Evolutionary conservation across 805 yeast genomes (phyloP).

Genomic region (Blastobotrys parvus): DNA sequence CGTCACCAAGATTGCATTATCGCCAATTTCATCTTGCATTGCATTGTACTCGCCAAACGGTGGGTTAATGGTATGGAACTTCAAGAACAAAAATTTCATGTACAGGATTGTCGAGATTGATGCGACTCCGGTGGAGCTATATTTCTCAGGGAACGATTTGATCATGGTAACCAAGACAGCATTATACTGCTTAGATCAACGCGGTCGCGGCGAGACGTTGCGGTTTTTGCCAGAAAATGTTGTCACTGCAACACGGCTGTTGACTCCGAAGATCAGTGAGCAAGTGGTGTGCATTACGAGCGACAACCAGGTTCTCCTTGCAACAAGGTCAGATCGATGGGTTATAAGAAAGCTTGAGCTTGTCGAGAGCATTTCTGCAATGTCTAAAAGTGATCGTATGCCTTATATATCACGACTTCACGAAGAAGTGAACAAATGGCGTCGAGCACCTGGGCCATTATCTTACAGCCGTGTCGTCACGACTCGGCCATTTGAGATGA

Average conservation of each 20-base stretch:
- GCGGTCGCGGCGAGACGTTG: background rate
- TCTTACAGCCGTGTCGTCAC: slow-evolving; percentile 7
- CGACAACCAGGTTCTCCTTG: slow-evolving; percentile 47
- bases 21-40: slow-evolving; percentile 6
- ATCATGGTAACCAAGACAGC: slow-evolving; percentile 14
- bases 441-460: background rate
- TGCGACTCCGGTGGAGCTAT: slow-evolving; percentile 7
- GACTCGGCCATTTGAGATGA: slow-evolving; percentile 7
- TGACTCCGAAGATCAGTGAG: slow-evolving; percentile 70
- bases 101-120: slow-evolving; percentile 3
- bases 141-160: slow-evolving; percentile 13
- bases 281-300: slow-evolving; percentile 49
- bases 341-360: slow-evolving; percentile 43
- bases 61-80: slow-evolving; percentile 12
- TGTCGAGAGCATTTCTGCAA: slow-evolving; percentile 27
- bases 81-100: slow-evolving; percentile 3
- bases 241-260: slow-evolving; percentile 40
- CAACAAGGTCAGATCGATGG: slow-evolving; percentile 60
- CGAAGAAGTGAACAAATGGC: background rate
- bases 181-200: background rate
- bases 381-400: background rate
- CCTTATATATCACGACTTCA: slow-evolving; percentile 1
- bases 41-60: slow-evolving; percentile 11
- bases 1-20: slow-evolving; percentile 13
- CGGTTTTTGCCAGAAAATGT: background rate